phyloP scores from a whole-genome alignment of 2,329 filamentous ascomycete genomes.

The Zasmidium angulare region DNA sequence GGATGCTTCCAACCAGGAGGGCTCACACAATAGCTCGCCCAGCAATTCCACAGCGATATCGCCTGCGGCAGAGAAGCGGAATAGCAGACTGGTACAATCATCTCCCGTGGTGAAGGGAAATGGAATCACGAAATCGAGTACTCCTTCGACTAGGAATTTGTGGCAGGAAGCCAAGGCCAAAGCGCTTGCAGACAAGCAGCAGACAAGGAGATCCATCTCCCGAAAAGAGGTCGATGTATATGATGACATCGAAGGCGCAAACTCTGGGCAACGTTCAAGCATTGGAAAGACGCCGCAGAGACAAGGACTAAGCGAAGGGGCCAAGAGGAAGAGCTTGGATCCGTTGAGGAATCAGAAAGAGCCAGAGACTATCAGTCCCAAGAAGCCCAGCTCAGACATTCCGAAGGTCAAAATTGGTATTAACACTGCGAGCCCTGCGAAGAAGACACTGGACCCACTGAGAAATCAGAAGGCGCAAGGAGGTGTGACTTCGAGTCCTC shows the following conservation, averaged over 20 bases:
- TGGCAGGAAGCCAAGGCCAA: conserved; percentile 22
- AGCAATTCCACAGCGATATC: conserved; percentile 1
- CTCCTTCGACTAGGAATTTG: conserved; percentile 11
- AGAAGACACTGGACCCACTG: conserved; percentile 23
- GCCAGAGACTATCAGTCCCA: not conserved
- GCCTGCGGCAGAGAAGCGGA: not conserved
- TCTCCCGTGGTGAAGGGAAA: conserved; percentile 2
- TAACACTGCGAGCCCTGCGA: not conserved
- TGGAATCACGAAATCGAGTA: not conserved
- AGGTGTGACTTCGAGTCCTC: not conserved
- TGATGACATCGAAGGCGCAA: conserved; percentile 46
- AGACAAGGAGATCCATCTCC: conserved; percentile 4
- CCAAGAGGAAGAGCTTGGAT: not conserved
- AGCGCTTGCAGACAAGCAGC: not conserved
- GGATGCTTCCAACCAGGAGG: conserved; percentile 7
- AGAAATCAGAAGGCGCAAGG: conserved; percentile 12
- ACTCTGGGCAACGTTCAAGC: conserved; percentile 17
- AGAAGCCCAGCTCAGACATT: not conserved
- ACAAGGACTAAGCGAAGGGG: not conserved
- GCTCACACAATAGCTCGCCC: conserved; percentile 11
- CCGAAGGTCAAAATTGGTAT: not conserved
- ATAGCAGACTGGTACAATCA: conserved; percentile 9
- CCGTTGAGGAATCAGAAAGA: not conserved
- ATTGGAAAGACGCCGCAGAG: conserved; percentile 10
- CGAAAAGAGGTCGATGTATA: conserved; percentile 37